These are phyloP conservation scores for Zizania palustris DNA, from an alignment of 202 grass and related monocot genomes.

Conservation along the genomic window DNA sequence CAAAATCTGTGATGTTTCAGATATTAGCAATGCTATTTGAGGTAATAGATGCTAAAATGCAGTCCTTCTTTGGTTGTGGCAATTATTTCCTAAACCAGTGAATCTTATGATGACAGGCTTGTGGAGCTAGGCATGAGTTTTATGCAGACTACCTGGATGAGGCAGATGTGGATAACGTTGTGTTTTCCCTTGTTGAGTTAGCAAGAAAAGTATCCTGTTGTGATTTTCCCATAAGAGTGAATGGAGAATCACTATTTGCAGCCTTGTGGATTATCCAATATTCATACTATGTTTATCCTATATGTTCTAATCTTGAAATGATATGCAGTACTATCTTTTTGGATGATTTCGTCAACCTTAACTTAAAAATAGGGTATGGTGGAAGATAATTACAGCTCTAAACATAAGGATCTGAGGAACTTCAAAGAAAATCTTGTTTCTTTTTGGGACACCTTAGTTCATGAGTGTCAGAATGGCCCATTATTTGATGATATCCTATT, in stretches of 20 bases:
- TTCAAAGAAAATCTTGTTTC: constrained; percentile 90
- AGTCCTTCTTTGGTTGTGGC: constrained; percentile 16
- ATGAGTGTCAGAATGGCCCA: constrained; percentile 93
- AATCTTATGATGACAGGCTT: constrained; percentile 65
- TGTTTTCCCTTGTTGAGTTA: constrained; percentile 67
- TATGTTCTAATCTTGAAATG: constrained; percentile 1
- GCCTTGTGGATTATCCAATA: constrained; percentile 18
- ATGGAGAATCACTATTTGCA: background rate
- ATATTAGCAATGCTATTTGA: constrained; percentile 85
- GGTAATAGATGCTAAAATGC: constrained; percentile 50
- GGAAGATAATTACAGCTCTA: constrained; percentile 86
- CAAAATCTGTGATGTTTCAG: constrained; percentile 73
- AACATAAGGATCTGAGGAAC: constrained; percentile 80
- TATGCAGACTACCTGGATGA: constrained; percentile 69
- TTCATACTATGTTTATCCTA: constrained; percentile 19
- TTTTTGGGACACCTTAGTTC: constrained; percentile 86
- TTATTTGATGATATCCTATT: constrained; percentile 84
- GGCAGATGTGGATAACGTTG: constrained; percentile 75
- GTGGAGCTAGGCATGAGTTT: constrained; percentile 82
- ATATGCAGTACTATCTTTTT: constrained; percentile 25
- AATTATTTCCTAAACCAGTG: constrained; percentile 33
- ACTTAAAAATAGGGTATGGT: constrained; percentile 68
- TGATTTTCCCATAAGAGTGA: constrained; percentile 14
- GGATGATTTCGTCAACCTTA: constrained; percentile 45
- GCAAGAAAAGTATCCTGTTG: constrained; percentile 76